Evolutionary conservation across 441 rosid species (phyloP).

Genomic region (Daphne laureola): DNA sequence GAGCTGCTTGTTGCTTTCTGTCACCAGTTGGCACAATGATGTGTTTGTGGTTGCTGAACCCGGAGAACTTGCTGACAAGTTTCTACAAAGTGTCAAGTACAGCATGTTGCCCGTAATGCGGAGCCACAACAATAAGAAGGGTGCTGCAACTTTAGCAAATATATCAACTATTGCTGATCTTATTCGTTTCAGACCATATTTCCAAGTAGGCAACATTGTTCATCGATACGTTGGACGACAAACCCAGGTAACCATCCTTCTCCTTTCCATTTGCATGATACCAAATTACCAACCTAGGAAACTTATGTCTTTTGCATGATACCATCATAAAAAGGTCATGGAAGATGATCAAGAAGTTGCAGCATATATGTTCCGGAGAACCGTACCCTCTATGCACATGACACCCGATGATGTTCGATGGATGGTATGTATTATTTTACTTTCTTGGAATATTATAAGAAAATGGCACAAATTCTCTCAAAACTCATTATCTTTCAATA

Average conservation of each 20-base stretch:
- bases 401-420: constrained; percentile 84
- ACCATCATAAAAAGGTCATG: constrained; percentile 53
- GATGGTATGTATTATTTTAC: constrained; percentile 48
- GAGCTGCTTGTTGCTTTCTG: constrained; percentile 19
- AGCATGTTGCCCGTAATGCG: constrained; percentile 58
- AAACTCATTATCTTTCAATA: neutral
- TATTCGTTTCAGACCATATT: constrained; percentile 55
- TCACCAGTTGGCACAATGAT: constrained; percentile 86
- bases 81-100: constrained; percentile 74
- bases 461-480: too few relatives aligned
- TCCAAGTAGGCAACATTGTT: constrained; percentile 80
- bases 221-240: constrained; percentile 90
- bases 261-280: constrained; percentile 9
- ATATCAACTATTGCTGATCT: constrained; percentile 71
- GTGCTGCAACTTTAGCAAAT: constrained; percentile 50
- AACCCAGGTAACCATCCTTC: constrained; percentile 51
- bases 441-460: neutral
- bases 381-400: constrained; percentile 79
- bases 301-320: constrained; percentile 15
- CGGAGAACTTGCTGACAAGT: constrained; percentile 86
- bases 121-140: constrained; percentile 46
- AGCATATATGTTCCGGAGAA: constrained; percentile 95
- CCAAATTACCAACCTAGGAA: constrained; percentile 1
- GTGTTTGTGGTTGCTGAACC: constrained; percentile 99
- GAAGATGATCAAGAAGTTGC: constrained; percentile 90